phyloP scores from a whole-genome alignment of 768 basidiomycete genomes.

The Termitomyces sp. region DNA sequence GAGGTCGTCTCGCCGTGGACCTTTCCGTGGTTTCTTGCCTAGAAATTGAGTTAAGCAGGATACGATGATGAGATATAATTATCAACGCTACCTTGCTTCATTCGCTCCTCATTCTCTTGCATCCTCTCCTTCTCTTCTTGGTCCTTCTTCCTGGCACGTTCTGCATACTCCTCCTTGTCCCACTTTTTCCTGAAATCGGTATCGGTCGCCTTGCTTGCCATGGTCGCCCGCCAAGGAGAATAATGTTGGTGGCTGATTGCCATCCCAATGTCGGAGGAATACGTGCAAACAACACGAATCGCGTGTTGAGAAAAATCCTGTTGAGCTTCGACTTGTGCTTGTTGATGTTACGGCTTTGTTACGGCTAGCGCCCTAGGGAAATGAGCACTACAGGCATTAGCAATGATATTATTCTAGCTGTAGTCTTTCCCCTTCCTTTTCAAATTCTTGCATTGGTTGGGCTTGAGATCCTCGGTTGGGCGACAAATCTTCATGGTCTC shows the following conservation, averaged over 20 bases:
- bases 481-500: constrained; percentile 86
- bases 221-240: constrained; percentile 17
- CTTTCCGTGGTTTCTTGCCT: constrained; percentile 82
- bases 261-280: not conserved
- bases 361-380: constrained; percentile 1
- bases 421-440: constrained; percentile 83
- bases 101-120: constrained; percentile 77
- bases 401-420: constrained; percentile 42
- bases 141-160: constrained; percentile 78
- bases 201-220: constrained; percentile 46
- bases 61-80: not conserved
- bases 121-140: constrained; percentile 75
- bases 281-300: constrained; percentile 8
- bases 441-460: constrained; percentile 79
- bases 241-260: constrained; percentile 4
- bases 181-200: constrained; percentile 86
- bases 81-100: constrained; percentile 65
- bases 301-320: not conserved
- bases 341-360: constrained; percentile 8
- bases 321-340: not conserved
- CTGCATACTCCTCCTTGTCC: constrained; percentile 91
- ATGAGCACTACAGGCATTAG: constrained; percentile 17
- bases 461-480: constrained; percentile 85
- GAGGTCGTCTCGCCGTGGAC: constrained; percentile 58
- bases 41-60: constrained; percentile 8